Conservation (phyloP, 495 filamentous ascomycete species). For the Lasiosphaeriaceae sp. region DNA sequence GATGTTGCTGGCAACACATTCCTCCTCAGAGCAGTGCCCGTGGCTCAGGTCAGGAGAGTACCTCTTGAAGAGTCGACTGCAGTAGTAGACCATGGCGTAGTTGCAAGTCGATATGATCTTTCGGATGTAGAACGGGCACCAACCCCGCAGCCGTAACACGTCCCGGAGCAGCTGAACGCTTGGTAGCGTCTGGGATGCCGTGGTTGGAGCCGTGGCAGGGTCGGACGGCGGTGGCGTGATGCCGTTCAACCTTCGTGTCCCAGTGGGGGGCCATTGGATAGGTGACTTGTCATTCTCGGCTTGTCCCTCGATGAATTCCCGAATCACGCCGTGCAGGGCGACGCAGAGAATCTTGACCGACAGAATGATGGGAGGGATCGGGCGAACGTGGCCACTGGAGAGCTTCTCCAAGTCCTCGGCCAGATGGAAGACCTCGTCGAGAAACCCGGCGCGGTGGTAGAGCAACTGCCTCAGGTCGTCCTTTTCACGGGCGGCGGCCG, state of each 20-base stretch:
- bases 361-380: constrained; percentile 19
- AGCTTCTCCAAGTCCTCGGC: constrained; percentile 24
- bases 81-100: constrained; percentile 21
- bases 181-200: constrained; percentile 6
- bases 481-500: not conserved
- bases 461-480: constrained; percentile 9
- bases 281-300: constrained; percentile 8
- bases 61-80: constrained; percentile 15
- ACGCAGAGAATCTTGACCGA: constrained; percentile 23
- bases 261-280: constrained; percentile 13
- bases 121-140: constrained; percentile 20
- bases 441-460: constrained; percentile 15
- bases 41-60: constrained; percentile 11
- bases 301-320: constrained; percentile 11
- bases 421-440: constrained; percentile 16
- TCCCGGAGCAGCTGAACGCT: constrained; percentile 21
- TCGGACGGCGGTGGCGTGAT: constrained; percentile 11
- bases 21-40: constrained; percentile 13
- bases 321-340: constrained; percentile 14
- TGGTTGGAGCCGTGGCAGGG: not conserved
- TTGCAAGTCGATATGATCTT: constrained; percentile 16
- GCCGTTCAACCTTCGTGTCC: constrained; percentile 2
- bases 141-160: constrained; percentile 17
- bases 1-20: constrained; percentile 19
- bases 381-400: constrained; percentile 20